phyloP scores from a whole-genome alignment of 495 filamentous ascomycete species.

The Xanthoparmelia taractica region DNA sequence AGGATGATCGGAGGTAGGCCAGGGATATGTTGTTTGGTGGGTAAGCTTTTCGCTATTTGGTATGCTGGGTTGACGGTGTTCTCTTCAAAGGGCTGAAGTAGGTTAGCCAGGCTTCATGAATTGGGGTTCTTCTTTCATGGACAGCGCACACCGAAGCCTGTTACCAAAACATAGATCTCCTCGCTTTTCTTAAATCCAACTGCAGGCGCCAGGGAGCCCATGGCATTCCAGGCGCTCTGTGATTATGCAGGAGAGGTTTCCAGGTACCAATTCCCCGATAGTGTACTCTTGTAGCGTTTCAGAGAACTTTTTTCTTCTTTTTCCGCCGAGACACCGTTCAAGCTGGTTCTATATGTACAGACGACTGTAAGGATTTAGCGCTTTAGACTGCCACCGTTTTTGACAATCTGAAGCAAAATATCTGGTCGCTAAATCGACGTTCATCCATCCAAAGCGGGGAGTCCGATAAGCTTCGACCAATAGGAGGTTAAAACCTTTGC shows the following conservation, averaged over 20 bases:
- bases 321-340: not conserved
- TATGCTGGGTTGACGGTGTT: conserved; percentile 65
- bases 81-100: conserved; percentile 55
- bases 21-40: conserved; percentile 31
- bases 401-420: no score
- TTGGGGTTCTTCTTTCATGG: conserved; percentile 4
- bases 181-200: conserved; percentile 23
- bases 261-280: not conserved
- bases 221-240: not conserved
- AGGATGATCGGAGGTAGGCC: conserved; percentile 51
- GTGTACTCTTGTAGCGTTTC: not conserved
- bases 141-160: conserved; percentile 62
- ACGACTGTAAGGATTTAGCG: not conserved
- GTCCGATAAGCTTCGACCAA: not conserved
- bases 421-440: no score
- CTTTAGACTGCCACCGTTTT: not conserved
- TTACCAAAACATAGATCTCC: conserved; percentile 61
- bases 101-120: conserved; percentile 13
- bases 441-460: no score
- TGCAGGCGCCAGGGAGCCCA: conserved; percentile 21
- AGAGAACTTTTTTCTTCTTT: not conserved
- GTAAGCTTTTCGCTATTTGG: conserved; percentile 51
- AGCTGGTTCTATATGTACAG: not conserved
- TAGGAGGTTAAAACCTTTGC: no score
- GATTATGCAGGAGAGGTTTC: not conserved